These are phyloP conservation scores for Pleurotus citrinopileatus DNA, from an alignment of 768 basidiomycete species.

Conservation along the genomic window DNA sequence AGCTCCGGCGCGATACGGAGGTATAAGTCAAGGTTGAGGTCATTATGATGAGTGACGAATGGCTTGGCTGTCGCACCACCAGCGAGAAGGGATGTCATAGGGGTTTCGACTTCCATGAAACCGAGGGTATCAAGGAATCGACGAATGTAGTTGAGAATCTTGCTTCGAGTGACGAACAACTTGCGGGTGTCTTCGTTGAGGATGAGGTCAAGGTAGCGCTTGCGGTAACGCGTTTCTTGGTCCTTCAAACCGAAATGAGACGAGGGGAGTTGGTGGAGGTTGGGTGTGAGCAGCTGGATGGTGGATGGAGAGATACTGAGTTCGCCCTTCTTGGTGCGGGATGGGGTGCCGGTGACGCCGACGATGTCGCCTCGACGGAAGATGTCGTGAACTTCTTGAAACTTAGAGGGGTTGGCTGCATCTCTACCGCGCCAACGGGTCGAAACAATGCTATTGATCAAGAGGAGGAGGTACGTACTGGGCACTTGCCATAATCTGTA, in stretches of 20 bases:
- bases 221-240: constrained; percentile 95
- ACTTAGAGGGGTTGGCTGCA: constrained; percentile 58
- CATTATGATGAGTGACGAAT: constrained; percentile 98
- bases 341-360: constrained; percentile 85
- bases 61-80: constrained; percentile 99
- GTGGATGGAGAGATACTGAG: constrained; percentile 81
- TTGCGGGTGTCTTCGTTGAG: constrained; percentile 86
- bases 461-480: constrained; percentile 48
- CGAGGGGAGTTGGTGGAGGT: constrained; percentile 93
- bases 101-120: constrained; percentile 99
- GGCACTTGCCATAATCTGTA: constrained; percentile 92
- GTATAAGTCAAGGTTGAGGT: constrained; percentile 93
- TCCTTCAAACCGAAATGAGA: constrained; percentile 94
- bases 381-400: constrained; percentile 71
- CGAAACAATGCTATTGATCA: not conserved
- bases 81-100: constrained; percentile 94
- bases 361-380: constrained; percentile 97
- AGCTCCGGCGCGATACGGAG: constrained; percentile 97
- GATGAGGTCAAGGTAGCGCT: constrained; percentile 98
- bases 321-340: constrained; percentile 94
- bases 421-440: constrained; percentile 41
- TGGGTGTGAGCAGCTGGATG: constrained; percentile 90
- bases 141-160: constrained; percentile 90
- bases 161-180: constrained; percentile 87
- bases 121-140: constrained; percentile 87